Base-by-base conservation (phyloP, 192 early-diverging fungal species). In the Mycoemilia scoparia region DNA sequence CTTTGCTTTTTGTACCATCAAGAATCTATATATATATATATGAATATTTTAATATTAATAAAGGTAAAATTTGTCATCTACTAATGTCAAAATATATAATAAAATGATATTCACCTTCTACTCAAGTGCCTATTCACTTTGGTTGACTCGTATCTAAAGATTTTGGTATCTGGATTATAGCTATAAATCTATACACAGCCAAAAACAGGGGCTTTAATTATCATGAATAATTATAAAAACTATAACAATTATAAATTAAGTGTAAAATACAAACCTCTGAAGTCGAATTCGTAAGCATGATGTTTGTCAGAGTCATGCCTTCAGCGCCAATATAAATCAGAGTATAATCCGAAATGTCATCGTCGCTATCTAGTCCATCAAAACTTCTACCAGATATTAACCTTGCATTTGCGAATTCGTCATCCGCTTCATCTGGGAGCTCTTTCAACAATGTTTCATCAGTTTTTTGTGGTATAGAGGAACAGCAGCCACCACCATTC, bases 271-370 rank as follows among this genome's bases (percentile, higher is more conserved):
- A 59, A 70, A n/a, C n/a, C n/a, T n/a, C n/a, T n/a, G n/a, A n/a
- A n/a, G n/a, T n/a, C n/a, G n/a, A n/a, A 46, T 82, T 60, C 7
- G 84, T 79, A 61, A 95, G 70, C 39, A 92, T 45, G 23, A 97
- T 61, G 51, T 97, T 88, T 11, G 83, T 84, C 22, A 95, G 59
- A 4, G 85, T 73, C 14, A 76, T 49, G 44, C 76, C 76, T 37
- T 89, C 85, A 5, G 44, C 46, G 18, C 92, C 92, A 45, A 97
- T 50, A 45, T 83, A 97, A 25, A 95, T 71, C 0, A 95, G 46
- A 0, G 67, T 51, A 36, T 73, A 84, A 29, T 84, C 70, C n/a
- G n/a, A n/a, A n/a, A n/a, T n/a, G 19, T 76, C 76, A 47, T 8
- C 24, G 1, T 21, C 41, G 9, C 23, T 51, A 28, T 28, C 8